Base-by-base conservation (phyloP, 805 yeast genomes). In the Cyberlindnera mrakii region DNA sequence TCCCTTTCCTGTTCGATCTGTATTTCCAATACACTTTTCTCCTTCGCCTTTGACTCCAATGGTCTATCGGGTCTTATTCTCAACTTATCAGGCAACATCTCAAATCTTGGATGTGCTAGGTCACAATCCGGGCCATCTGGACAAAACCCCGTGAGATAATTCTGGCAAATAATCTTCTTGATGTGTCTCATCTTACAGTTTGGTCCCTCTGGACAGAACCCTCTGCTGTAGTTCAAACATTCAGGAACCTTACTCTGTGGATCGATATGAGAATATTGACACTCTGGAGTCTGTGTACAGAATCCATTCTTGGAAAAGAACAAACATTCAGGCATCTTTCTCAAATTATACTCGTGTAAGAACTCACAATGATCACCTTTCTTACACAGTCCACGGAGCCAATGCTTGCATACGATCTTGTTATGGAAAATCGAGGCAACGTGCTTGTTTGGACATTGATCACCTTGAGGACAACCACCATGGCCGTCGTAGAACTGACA, bases 341-440 rank as follows among this genome's bases (percentile, higher is more conserved):
- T 73, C 54, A 93, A 67, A 58, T 93, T 91, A 59, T 90, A 90
- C 60, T 93, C 99, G 64, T 93, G 99, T 36, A 93, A 66, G 57
- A 87, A 93, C 68, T 93, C 99, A 64, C 99, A 93, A 52, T 86
- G 87, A 53, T 89, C 96, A 40, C 95, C 95, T 70, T 91, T 91
- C 66, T 93, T 93, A 66, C 99, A 93, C 30, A 93, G 74, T 0
- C 99, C 99, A 51, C 97, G 77, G 30, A 93, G 76, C 99, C 99
- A 93, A 69, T 93, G 97, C 71, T 93, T 91, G 63, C 99, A 93
- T 5, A 93, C 99, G 42, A 93, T 87, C 61, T 84, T 82, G 61
- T 82, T 82, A 41, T 74, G 70, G 57, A 77, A 79, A 37, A 74
- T 74, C 41, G 77, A 80, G 40, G 78, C 75, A 30, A 82, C 82